Evolutionary conservation across 495 filamentous ascomycete species (phyloP), one percentile per base, ranked within the genome.

Genomic region (Aspergillus bridgeri): DNA sequence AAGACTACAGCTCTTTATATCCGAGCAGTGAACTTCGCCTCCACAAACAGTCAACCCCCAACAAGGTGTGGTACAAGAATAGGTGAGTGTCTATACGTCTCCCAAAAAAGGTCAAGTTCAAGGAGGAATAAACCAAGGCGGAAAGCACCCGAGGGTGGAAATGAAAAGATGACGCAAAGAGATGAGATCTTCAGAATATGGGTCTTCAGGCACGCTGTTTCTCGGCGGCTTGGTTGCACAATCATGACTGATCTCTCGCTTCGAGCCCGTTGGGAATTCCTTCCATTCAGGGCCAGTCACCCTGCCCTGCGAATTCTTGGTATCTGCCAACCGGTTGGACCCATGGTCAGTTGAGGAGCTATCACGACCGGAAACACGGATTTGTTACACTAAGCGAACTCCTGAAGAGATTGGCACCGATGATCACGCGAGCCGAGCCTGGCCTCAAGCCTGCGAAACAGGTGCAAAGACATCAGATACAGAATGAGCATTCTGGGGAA

Each of bases 101-200:
- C n/a, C 43, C 24, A 38, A 38, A 38, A 38, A 38, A 38, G 9
- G 6, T 38, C 33, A 15, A 38, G 13, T 2, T 15, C 38, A 49
- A 23, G 20, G 18, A 46, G 51, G 9, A 48, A 24, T 48, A 48
- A 23, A 53, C 11, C 44, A 27, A 54, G 51, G 47, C 11, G 55
- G 27, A 45, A 24, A 57, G 50, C 3, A 44, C 20, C 19, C 43
- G 23, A 50, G 25, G 22, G 33, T 55, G 47, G 18, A 57, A 60
- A 18, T 20, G 43, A 48, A 56, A 24, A 29, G 46, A 55, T 51
- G 43, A 48, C 27, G 45, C 52, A 48, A 22, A n/a, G 52, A 59
- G 60, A 64, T 61, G 57, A 54, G 64, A 66, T 67, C 61, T 60
- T 64, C 59, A 42, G 33, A 9, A 27, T 27, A 27, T 53, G 48